phyloP scores from a whole-genome alignment of 2,329 filamentous ascomycete genomes.

The Fusarium temperatum region DNA sequence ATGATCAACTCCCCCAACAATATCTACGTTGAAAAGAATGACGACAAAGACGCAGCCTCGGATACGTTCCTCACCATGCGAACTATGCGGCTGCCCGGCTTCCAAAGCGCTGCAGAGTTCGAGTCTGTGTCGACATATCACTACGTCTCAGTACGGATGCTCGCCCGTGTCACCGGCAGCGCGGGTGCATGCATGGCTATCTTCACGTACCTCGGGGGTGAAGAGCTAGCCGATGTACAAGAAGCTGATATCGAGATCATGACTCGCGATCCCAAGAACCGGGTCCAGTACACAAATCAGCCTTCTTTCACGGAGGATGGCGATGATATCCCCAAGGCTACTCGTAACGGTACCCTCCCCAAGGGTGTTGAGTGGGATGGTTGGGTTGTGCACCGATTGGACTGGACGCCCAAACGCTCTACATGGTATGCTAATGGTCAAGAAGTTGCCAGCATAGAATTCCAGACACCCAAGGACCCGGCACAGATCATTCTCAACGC shows the following conservation, averaged over 20 bases:
- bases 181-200: conserved; percentile 61
- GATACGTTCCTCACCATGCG: conserved; percentile 59
- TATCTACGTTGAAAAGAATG: conserved; percentile 57
- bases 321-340: conserved; percentile 56
- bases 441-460: conserved; percentile 61
- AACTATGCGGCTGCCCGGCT: conserved; percentile 53
- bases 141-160: conserved; percentile 56
- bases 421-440: conserved; percentile 65
- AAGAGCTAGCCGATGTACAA: conserved; percentile 52
- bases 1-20: conserved; percentile 56
- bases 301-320: conserved; percentile 59
- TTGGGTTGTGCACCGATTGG: conserved; percentile 68
- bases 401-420: conserved; percentile 64
- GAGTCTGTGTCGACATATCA: conserved; percentile 48
- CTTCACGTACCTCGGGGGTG: conserved; percentile 59
- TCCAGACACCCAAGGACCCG: conserved; percentile 63
- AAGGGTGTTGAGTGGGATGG: conserved; percentile 57
- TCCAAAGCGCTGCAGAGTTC: conserved; percentile 60
- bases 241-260: conserved; percentile 64
- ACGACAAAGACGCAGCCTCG: conserved; percentile 43
- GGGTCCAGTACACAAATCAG: conserved; percentile 69
- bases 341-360: conserved; percentile 58
- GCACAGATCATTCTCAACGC: conserved; percentile 66
- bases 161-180: conserved; percentile 58
- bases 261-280: conserved; percentile 54